Evolutionary conservation across 2,329 filamentous ascomycete genomes (phyloP), one percentile per base, ranked within the genome.

Genomic region (Claviceps quebecensis): DNA sequence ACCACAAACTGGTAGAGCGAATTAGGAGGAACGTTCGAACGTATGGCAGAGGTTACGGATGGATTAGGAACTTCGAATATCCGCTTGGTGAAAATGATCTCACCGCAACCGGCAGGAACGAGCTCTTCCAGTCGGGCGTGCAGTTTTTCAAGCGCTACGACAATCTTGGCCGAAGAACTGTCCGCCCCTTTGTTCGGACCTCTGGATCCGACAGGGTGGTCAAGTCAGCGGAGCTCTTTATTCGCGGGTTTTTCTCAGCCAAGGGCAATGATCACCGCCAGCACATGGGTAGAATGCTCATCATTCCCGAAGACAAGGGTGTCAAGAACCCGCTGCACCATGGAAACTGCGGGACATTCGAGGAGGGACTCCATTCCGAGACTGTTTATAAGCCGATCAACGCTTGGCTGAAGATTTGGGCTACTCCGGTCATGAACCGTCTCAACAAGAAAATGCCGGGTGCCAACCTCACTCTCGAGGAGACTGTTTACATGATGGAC

Each of bases 251-350:
- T 60, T 81, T 86, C 57, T 56, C 56, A 22, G 61, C 65, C 51
- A 64, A 77, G 55, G 57, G 65, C 54, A 43, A 65, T 56, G 49
- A 62, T 56, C 17, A 54, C 11, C 67, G 73, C 19, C 66, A 71
- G 34, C 74, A 77, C 48, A 68, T 74, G 2, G 75, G 77, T 37
- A 59, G 70, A 1, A 76, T 89, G 44, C 64, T 87, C 16, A 69
- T 84, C 11, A 78, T 95, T 39, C 78, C 81, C 1, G 89, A 95
- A 64, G 74, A 67, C 2, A 55, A 68, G 0, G 77, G 73, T 1
- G 73, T 72, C 58, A 95, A 95, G 69, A 95, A 95, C 67, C 90
- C 87, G 0, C 75, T 96, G 22, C 82, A 83, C 57, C 86, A 91
- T 62, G 77, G 78, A 37, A 72, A 78, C 9, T 96, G 90, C 65